These are phyloP conservation scores for Mortierella alpina DNA, from an alignment of 192 early-diverging fungal species.

Conservation along the genomic window DNA sequence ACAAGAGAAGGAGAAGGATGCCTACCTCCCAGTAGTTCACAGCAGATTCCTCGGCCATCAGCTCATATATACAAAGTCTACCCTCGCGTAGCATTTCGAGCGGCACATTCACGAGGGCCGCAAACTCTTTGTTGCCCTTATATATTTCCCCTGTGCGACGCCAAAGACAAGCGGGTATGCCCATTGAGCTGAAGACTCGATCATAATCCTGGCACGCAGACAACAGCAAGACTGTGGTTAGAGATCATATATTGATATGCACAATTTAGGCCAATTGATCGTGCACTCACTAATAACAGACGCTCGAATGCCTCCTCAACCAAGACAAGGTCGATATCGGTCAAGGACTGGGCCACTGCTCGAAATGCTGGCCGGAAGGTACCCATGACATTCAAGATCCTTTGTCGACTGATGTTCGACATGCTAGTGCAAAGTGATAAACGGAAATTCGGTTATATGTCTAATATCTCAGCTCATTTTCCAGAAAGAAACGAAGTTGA, in stretches of 20 bases:
- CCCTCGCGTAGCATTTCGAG: constrained; percentile 84
- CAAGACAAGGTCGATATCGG: constrained; percentile 93
- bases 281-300: constrained; percentile 72
- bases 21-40: constrained; percentile 96
- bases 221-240: not conserved
- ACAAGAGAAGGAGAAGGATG: not conserved
- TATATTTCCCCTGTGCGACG: constrained; percentile 97
- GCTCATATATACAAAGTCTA: constrained; percentile 61
- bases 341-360: constrained; percentile 86
- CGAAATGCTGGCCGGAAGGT: constrained; percentile 91
- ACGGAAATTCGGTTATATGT: constrained; percentile 1
- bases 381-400: constrained; percentile 90
- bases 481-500: not conserved
- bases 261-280: not conserved
- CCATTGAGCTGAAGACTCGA: constrained; percentile 94
- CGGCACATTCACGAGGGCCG: constrained; percentile 84
- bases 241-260: not conserved
- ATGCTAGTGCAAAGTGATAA: constrained; percentile 57
- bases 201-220: constrained; percentile 82
- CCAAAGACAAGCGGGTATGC: constrained; percentile 94
- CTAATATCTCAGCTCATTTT: not conserved
- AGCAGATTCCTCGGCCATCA: constrained; percentile 92
- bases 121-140: constrained; percentile 96
- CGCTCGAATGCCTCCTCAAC: constrained; percentile 98
- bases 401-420: constrained; percentile 73